These are phyloP conservation scores for Phlyctochytrium planicorne DNA, from an alignment of 192 early-diverging fungal genomes.

Conservation along the genomic window DNA sequence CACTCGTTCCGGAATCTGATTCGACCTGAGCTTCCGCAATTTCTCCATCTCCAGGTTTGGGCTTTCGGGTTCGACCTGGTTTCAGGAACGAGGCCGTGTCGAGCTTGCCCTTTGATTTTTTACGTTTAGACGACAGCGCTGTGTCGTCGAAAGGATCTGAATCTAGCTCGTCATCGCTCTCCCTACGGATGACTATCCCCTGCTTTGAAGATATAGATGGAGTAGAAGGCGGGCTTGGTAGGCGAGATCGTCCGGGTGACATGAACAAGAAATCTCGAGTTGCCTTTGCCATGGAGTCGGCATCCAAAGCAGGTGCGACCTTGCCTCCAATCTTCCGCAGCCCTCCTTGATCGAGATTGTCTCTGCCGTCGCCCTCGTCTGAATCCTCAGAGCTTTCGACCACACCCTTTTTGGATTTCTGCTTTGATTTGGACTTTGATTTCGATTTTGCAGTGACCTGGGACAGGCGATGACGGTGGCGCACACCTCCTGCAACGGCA, in stretches of 20 bases:
- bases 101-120: background rate
- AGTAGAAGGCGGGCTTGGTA: background rate
- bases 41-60: no score
- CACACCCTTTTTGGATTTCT: background rate
- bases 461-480: background rate
- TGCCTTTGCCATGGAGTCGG: background rate
- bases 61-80: background rate
- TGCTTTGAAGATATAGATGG: background rate
- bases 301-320: background rate
- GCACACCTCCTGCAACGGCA: background rate
- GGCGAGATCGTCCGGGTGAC: background rate
- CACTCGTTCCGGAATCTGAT: background rate
- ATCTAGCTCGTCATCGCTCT: background rate
- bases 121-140: background rate
- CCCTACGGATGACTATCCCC: background rate
- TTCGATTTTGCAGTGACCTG: background rate
- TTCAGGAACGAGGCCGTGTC: no score
- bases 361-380: constrained; percentile 1
- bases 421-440: background rate
- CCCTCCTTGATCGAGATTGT: no score
- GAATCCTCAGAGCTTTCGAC: background rate
- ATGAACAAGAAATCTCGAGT: background rate
- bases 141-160: background rate
- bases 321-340: background rate
- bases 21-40: no score